Evolutionary conservation across 23 red algal species (phyloP).

Genomic region (Gracilaria domingensis): DNA sequence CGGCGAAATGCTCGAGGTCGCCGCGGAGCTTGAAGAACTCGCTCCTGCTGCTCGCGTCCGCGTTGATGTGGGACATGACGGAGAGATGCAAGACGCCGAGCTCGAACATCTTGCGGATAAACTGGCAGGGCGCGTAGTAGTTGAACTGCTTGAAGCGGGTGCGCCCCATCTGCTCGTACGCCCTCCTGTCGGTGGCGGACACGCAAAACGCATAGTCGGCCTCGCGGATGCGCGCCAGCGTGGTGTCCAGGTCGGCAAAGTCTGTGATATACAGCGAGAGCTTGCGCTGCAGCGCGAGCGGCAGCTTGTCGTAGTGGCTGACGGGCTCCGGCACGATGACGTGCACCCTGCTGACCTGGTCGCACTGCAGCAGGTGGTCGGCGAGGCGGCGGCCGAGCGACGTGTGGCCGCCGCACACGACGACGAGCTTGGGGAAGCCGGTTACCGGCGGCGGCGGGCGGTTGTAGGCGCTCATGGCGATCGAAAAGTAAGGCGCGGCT

Average conservation of each 20-base stretch:
- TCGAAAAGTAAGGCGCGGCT: no score
- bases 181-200: slow-evolving; percentile 29
- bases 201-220: slow-evolving; percentile 61
- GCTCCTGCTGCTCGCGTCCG: slow-evolving; percentile 28
- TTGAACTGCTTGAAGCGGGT: slow-evolving; percentile 31
- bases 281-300: slow-evolving; percentile 25
- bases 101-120: slow-evolving; percentile 65
- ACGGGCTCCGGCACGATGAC: slow-evolving; percentile 20
- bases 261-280: neutral
- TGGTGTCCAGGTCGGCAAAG: slow-evolving; percentile 18
- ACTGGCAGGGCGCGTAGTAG: slow-evolving; percentile 26
- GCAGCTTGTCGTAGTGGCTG: slow-evolving; percentile 7
- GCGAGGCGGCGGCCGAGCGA: slow-evolving; percentile 35
- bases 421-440: slow-evolving; percentile 64
- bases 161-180: slow-evolving; percentile 25
- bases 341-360: slow-evolving; percentile 47
- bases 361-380: slow-evolving; percentile 37
- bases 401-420: slow-evolving; percentile 49
- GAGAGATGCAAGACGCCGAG: slow-evolving; percentile 54
- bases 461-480: slow-evolving; percentile 6
- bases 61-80: slow-evolving; percentile 57
- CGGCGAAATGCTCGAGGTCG: slow-evolving; percentile 38
- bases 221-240: slow-evolving; percentile 28
- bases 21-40: slow-evolving; percentile 46
- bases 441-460: neutral